phyloP scores from a whole-genome alignment of 2,329 filamentous ascomycete species.

The Arthroderma sp. region DNA sequence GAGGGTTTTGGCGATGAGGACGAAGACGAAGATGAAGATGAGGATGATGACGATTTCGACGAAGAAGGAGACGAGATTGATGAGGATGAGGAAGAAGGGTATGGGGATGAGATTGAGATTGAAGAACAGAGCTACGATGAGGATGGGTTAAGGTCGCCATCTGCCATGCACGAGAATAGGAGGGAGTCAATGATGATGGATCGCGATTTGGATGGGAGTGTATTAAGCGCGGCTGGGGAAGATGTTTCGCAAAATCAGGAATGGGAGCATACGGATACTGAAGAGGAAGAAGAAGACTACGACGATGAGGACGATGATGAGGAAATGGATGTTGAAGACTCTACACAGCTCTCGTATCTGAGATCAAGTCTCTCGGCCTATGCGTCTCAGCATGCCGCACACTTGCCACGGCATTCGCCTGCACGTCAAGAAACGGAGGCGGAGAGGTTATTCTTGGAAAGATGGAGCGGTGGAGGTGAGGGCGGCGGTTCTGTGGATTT shows the following conservation, averaged over 20 bases:
- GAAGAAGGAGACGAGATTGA: constrained; percentile 43
- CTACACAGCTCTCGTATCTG: not conserved
- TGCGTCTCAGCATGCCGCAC: constrained; percentile 18
- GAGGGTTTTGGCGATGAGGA: constrained; percentile 19
- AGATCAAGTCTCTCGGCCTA: constrained; percentile 11
- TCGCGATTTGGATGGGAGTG: constrained; percentile 57
- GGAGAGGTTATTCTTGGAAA: constrained; percentile 25
- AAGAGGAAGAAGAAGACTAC: constrained; percentile 36
- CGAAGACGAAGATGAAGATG: constrained; percentile 25
- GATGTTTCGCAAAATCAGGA: constrained; percentile 38
- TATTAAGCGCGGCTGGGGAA: constrained; percentile 45
- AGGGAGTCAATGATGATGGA: constrained; percentile 42
- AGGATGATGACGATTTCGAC: constrained; percentile 38
- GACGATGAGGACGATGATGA: constrained; percentile 21
- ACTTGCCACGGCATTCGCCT: constrained; percentile 14
- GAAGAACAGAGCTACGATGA: constrained; percentile 43
- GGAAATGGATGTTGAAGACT: constrained; percentile 2
- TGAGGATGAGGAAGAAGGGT: constrained; percentile 40
- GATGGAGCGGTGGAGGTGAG: constrained; percentile 27
- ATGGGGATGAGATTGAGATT: constrained; percentile 37
- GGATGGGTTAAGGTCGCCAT: constrained; percentile 14
- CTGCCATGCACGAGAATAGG: constrained; percentile 2
- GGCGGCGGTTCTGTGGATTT: constrained; percentile 9
- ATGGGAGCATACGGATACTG: constrained; percentile 69
- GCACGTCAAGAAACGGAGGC: constrained; percentile 25